Evolutionary conservation across 331 rosid species (phyloP), one percentile per base, ranked within the genome.

Genomic region (Malus hybrid): DNA sequence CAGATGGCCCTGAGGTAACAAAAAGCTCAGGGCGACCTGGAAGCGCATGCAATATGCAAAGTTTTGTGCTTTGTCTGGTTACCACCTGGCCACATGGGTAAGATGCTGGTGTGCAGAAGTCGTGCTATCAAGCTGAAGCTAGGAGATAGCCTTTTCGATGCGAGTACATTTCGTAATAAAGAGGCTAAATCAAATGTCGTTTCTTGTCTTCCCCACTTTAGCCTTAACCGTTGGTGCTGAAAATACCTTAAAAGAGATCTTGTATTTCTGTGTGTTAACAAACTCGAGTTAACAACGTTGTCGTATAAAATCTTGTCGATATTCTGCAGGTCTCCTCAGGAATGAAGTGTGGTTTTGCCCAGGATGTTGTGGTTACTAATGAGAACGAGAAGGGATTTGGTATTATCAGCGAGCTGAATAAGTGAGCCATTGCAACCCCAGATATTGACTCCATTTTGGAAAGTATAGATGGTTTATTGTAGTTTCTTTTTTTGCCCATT

Each of bases 21-120:
- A 76, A 69, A 69, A 80, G 81, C 63, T 62, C 79, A 18, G 71
- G 70, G 65, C 71, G 73, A 69, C 71, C 75, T 8, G 59, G 65
- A 52, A 83, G 75, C 16, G 63, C 80, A 6, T 55, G 7, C 69
- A 42, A 78, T 27, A 69, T 3, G 18, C 81, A 56, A 85, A 73
- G 76, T 71, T 83, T 11, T 75, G 80, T 76, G 71, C 82, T 68
- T 67, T 85, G 84, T 61, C 79, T 10, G 90, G 86, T 32, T 90
- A 78, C 91, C 97, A 75, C 71, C 86, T 14, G 97, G 97, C 71
- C 83, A 78, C 74, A 84, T 94, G 81, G 99, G 99, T 50, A 92
- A 94, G 88, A 85, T 91, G 93, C 81, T 90, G 11, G 90, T 92
- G 56, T 91, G 88, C 84, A 85, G 18, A 83, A 91, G 97, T 66